Evolutionary conservation across 2,329 filamentous ascomycete species (phyloP), one percentile per base, ranked within the genome.

Genomic region (Paraconiothyrium sp.): DNA sequence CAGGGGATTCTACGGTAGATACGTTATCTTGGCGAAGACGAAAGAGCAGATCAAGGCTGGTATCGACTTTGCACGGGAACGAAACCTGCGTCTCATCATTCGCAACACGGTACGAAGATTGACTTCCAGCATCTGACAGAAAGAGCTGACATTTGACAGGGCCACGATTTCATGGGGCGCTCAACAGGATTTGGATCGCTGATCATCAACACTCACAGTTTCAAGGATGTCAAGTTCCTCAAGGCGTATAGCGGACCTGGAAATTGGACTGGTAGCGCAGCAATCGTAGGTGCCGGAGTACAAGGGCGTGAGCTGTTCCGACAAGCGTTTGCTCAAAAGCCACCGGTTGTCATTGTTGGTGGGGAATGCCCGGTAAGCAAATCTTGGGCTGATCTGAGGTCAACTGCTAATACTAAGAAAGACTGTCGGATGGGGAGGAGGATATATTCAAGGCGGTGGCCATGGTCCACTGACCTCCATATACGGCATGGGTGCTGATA

Each of bases 381-480:
- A 13, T 5, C 16, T 11, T 4, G 8, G 8, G 27, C 16, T 20
- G 34, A 2, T 13, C 3, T 7, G 14, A 10, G 22, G 39, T 34
- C 16, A 16, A 11, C 7, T 54, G 14, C 57, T 67, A 64, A 59
- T 64, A 30, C 2, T 34, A 14, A 13, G 5, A 13, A 24, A 75
- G 71, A 77, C 76, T 56, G 78, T 81, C 24, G 77, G 76, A 27
- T 76, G 78, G 62, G 78, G 68, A 10, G 81, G 80, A n/a, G 80
- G 80, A 1, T 82, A 80, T 60, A 74, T 78, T 27, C 78, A 80
- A 58, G 79, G 79, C 43, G 82, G 79, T 52, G 82, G 81, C 8
- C 79, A 83, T 58, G 80, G 80, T 2, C 78, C 80, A 0, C 59
- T 83, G 30, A 68, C 74, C 4, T 67, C 68, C 14, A 73, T 75